Evolutionary conservation across 2,329 filamentous ascomycete genomes (phyloP).

Genomic region (Pseudogymnoascus destructans): DNA sequence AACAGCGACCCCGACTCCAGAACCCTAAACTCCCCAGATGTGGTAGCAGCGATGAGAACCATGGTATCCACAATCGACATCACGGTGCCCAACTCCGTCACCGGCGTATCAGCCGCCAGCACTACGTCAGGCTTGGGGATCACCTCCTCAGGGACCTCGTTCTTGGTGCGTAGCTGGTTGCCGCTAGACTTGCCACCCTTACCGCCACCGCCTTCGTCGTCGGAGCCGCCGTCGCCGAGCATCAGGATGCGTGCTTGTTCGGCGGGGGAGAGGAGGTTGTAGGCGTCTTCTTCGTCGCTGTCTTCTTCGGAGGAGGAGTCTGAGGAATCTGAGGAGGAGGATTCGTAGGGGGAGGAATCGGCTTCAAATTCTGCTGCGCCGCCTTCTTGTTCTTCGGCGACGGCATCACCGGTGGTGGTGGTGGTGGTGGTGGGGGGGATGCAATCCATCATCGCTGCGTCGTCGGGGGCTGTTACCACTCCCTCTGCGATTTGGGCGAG

Average conservation of each 20-base stretch:
- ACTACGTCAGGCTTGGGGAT: slow-evolving; percentile 63
- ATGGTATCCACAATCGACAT: slow-evolving; percentile 68
- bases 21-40: slow-evolving; percentile 69
- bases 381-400: slow-evolving; percentile 19
- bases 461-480: neutral
- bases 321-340: slow-evolving; percentile 42
- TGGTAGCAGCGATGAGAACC: slow-evolving; percentile 64
- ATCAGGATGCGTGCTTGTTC: slow-evolving; percentile 78
- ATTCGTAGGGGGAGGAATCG: slow-evolving; percentile 65
- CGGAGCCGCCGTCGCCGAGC: slow-evolving; percentile 61
- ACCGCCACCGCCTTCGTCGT: slow-evolving; percentile 53
- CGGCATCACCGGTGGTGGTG: neutral
- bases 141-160: slow-evolving; percentile 55
- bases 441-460: neutral
- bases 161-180: slow-evolving; percentile 59
- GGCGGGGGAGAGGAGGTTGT: slow-evolving; percentile 64
- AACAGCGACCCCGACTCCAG: slow-evolving; percentile 75
- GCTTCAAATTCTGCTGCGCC: slow-evolving; percentile 74
- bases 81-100: slow-evolving; percentile 62
- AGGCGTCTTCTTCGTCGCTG: slow-evolving; percentile 46
- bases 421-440: slow-evolving; percentile 9
- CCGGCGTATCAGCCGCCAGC: slow-evolving; percentile 64
- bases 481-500: too few species aligned
- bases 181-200: slow-evolving; percentile 30
- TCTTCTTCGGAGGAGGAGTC: slow-evolving; percentile 42